Percentiles rank a stretch among this genome's conserved stretches.
These are phyloP conservation scores for Aureobasidium sp. DNA, from an alignment of 2,329 filamentous ascomycete species.

Conservation along the genomic window DNA sequence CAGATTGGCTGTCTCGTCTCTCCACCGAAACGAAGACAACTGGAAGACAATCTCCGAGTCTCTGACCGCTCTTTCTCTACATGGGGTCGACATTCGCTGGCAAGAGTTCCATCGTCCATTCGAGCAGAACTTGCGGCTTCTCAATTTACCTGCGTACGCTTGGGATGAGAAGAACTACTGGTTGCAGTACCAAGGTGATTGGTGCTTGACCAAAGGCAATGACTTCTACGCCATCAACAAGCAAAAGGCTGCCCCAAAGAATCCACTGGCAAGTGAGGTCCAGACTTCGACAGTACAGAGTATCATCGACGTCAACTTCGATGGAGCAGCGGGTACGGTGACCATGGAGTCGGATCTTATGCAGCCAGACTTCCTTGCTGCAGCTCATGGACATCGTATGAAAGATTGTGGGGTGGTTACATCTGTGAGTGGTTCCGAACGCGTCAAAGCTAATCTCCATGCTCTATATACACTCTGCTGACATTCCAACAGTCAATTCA, in stretches of 20 bases:
- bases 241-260: not conserved
- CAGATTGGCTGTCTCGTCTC: not conserved
- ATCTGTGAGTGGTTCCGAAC: not conserved
- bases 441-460: no score
- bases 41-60: not conserved
- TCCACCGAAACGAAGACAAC: not conserved
- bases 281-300: slow-evolving; percentile 26
- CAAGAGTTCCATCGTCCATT: not conserved
- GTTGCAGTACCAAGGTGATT: slow-evolving; percentile 30
- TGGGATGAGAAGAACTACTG: slow-evolving; percentile 33
- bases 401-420: slow-evolving; percentile 22
- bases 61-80: not conserved
- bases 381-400: slow-evolving; percentile 35
- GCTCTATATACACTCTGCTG: no score
- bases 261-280: not conserved
- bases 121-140: slow-evolving; percentile 33
- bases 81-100: not conserved
- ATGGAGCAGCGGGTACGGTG: slow-evolving; percentile 23
- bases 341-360: slow-evolving; percentile 35
- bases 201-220: slow-evolving; percentile 24
- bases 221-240: slow-evolving; percentile 3
- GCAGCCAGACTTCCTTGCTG: slow-evolving; percentile 29
- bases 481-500: not conserved
- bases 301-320: slow-evolving; percentile 31
- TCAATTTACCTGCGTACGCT: slow-evolving; percentile 44